A percentile compares a stretch with the other conserved stretches of the same genome.
Conservation (phyloP, 2,329 filamentous ascomycete genomes). For the Ramularia collo-cygni region DNA sequence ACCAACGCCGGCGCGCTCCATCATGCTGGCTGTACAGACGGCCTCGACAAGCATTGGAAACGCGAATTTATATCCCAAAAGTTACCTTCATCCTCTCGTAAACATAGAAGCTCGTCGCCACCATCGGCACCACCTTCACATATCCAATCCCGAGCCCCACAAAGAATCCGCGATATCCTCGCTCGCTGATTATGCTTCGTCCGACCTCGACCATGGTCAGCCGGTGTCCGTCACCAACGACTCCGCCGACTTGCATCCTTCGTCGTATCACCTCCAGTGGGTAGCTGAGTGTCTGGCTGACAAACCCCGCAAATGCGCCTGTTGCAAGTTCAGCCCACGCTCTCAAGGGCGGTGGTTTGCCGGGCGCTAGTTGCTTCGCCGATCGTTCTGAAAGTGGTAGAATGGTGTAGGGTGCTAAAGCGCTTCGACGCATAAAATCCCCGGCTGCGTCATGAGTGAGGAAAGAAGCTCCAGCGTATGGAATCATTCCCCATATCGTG, state of each 20-base stretch:
- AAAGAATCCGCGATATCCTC: constrained; percentile 76
- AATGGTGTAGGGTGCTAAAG: constrained; percentile 66
- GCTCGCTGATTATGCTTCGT: constrained; percentile 65
- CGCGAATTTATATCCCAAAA: constrained; percentile 37
- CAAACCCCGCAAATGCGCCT: constrained; percentile 77
- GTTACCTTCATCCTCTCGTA: constrained; percentile 59
- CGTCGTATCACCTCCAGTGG: constrained; percentile 87
- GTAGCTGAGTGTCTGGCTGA: constrained; percentile 89
- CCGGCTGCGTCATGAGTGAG: constrained; percentile 87
- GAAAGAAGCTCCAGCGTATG: constrained; percentile 93
- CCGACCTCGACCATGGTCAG: constrained; percentile 74
- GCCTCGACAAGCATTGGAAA: constrained; percentile 1
- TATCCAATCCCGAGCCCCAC: constrained; percentile 93
- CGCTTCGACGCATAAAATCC: constrained; percentile 68
- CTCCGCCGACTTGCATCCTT: constrained; percentile 93
- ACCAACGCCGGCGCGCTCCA: constrained; percentile 1
- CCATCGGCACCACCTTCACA: constrained; percentile 87
- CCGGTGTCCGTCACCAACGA: constrained; percentile 80
- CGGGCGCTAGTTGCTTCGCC: constrained; percentile 33
- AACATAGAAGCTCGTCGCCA: constrained; percentile 62
- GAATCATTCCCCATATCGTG: constrained; percentile 88
- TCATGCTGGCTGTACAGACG: not conserved
- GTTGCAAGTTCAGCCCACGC: constrained; percentile 82
- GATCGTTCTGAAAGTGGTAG: constrained; percentile 51
- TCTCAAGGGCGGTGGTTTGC: constrained; percentile 63